phyloP scores from a whole-genome alignment of 345 rosid genomes.

The Salix exigua region DNA sequence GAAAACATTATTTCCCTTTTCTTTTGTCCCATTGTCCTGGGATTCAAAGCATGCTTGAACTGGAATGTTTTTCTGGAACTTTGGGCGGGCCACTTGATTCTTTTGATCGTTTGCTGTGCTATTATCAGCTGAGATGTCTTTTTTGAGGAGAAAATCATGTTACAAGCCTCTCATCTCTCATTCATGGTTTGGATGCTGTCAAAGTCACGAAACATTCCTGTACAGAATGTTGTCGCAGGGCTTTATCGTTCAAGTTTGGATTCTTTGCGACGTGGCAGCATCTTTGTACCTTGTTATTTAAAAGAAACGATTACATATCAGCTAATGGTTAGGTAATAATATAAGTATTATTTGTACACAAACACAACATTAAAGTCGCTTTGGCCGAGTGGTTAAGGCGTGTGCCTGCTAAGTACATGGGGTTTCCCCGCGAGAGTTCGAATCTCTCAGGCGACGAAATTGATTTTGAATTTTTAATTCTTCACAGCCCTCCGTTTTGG shows the following conservation, averaged over 20 bases:
- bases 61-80: neutral
- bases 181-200: neutral
- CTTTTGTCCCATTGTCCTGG: neutral
- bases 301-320: too few species aligned
- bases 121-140: neutral
- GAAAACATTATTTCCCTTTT: neutral
- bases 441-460: slow-evolving; percentile 66
- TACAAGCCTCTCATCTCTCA: neutral
- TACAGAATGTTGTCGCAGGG: neutral
- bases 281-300: neutral
- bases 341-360: too few species aligned
- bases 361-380: slow-evolving; percentile 26
- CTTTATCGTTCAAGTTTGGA: neutral
- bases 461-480: too few species aligned
- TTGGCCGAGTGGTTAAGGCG: slow-evolving; percentile 94
- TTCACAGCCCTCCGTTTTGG: too few species aligned
- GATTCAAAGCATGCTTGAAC: neutral
- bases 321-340: accelerated
- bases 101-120: neutral
- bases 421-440: slow-evolving; percentile 85
- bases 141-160: neutral
- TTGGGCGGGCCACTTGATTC: neutral
- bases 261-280: neutral
- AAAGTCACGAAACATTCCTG: neutral
- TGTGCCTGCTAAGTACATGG: slow-evolving; percentile 86